phyloP scores from a whole-genome alignment of 2,329 filamentous ascomycete genomes.

The Bipolaris victoriae region DNA sequence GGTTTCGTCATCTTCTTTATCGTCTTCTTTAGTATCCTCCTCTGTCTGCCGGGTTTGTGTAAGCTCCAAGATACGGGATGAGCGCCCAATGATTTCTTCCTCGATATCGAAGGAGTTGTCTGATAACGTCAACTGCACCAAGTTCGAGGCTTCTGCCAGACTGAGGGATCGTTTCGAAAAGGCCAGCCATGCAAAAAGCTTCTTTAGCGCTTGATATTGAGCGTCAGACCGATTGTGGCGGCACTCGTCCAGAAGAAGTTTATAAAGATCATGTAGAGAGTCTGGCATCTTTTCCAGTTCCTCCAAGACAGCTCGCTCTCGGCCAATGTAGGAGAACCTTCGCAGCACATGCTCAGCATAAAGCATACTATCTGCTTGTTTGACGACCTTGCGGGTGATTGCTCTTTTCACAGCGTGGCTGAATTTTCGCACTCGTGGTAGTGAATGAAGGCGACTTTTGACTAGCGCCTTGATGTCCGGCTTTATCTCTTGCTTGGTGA shows the following conservation, averaged over 20 bases:
- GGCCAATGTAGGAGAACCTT: constrained; percentile 39
- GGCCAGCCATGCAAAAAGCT: constrained; percentile 31
- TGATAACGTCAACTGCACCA: constrained; percentile 18
- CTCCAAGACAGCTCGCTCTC: constrained; percentile 45
- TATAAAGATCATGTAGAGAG: constrained; percentile 22
- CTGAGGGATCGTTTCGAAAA: constrained; percentile 29
- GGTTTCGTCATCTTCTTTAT: constrained; percentile 15
- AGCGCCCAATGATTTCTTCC: constrained; percentile 26
- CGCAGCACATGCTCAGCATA: constrained; percentile 48
- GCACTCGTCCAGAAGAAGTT: constrained; percentile 25
- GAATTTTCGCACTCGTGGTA: constrained; percentile 23
- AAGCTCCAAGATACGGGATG: constrained; percentile 28
- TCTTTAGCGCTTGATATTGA: constrained; percentile 26
- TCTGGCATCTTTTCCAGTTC: constrained; percentile 31
- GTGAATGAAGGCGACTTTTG: background rate
- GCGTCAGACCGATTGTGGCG: constrained; percentile 21
- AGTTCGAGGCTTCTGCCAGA: constrained; percentile 21
- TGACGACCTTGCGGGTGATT: constrained; percentile 38
- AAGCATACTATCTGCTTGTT: constrained; percentile 45
- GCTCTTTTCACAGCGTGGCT: constrained; percentile 36
- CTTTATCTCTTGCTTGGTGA: background rate
- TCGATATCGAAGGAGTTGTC: constrained; percentile 20
- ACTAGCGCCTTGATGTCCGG: background rate
- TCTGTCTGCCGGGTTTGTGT: constrained; percentile 8
- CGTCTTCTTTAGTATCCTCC: constrained; percentile 20